A percentile compares a stretch with the other conserved stretches of the same genome.
These are phyloP conservation scores for Botrytis tulipae DNA, from an alignment of 2,329 filamentous ascomycete genomes.

Conservation along the genomic window DNA sequence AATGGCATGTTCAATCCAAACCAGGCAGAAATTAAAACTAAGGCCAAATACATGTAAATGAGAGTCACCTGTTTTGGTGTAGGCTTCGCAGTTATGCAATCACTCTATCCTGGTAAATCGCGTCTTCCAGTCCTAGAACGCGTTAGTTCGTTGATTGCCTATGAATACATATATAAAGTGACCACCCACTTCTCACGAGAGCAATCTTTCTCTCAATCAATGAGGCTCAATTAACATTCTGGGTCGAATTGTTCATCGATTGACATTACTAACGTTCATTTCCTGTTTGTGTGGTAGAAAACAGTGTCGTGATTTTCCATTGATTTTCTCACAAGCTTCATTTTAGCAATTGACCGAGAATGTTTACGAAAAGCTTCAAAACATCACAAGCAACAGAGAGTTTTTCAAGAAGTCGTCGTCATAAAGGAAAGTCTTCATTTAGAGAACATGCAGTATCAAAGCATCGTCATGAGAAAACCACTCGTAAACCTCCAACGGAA, in stretches of 20 bases:
- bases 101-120: slow-evolving; percentile 7
- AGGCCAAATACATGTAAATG: not conserved
- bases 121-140: slow-evolving; percentile 7
- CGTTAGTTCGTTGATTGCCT: slow-evolving; percentile 17
- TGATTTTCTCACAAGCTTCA: not conserved
- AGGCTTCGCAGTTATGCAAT: slow-evolving; percentile 2
- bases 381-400: slow-evolving; percentile 37
- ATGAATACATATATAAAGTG: slow-evolving; percentile 5
- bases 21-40: slow-evolving; percentile 10
- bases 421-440: slow-evolving; percentile 36
- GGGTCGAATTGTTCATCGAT: not conserved
- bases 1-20: not conserved
- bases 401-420: slow-evolving; percentile 35
- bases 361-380: slow-evolving; percentile 35
- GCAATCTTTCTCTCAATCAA: slow-evolving; percentile 1
- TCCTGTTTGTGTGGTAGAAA: not conserved
- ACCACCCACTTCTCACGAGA: slow-evolving; percentile 7
- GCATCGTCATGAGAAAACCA: slow-evolving; percentile 34
- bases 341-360: slow-evolving; percentile 24
- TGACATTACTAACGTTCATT: slow-evolving; percentile 1
- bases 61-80: slow-evolving; percentile 19
- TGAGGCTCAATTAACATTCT: slow-evolving; percentile 1
- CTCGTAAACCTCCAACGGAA: slow-evolving; percentile 33
- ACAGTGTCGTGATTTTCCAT: slow-evolving; percentile 4
- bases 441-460: slow-evolving; percentile 41